These are phyloP conservation scores for Hypocreales sp. DNA, from an alignment of 2,329 filamentous ascomycete species.

Conservation along the genomic window DNA sequence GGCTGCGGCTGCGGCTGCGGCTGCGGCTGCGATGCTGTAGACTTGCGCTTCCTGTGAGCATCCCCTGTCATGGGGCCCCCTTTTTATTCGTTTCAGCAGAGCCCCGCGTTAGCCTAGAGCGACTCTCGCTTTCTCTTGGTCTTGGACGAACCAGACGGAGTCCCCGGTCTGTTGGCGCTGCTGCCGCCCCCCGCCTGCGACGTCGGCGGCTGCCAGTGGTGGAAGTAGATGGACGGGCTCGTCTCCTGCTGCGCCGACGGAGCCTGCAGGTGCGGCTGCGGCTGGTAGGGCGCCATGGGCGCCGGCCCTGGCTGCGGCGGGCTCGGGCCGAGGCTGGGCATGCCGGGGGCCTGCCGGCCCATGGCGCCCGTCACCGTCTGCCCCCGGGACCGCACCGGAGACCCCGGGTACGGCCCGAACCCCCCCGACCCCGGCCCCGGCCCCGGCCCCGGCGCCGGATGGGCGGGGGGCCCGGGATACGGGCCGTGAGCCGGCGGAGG, in stretches of 20 bases:
- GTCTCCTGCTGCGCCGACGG: conserved; percentile 45
- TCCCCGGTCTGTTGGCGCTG: conserved; percentile 50
- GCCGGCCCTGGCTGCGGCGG: conserved; percentile 20
- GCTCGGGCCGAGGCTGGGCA: conserved; percentile 30
- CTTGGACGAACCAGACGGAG: conserved; percentile 59
- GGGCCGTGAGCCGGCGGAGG: conserved; percentile 23
- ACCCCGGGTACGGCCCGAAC: conserved; percentile 30
- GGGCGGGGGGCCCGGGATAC: conserved; percentile 21
- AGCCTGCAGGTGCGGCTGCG: conserved; percentile 31
- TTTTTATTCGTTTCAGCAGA: conserved; percentile 24
- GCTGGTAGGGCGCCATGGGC: conserved; percentile 24
- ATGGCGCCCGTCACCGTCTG: conserved; percentile 28
- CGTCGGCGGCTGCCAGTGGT: conserved; percentile 79
- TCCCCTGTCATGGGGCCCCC: no score
- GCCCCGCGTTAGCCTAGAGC: conserved; percentile 21
- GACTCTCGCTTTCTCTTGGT: conserved; percentile 30
- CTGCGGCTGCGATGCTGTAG: conserved; percentile 27
- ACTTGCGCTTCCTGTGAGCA: conserved; percentile 77
- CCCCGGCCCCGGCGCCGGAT: conserved; percentile 15
- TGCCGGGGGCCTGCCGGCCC: conserved; percentile 21
- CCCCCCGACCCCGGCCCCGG: conserved; percentile 20
- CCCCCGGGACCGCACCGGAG: conserved; percentile 32
- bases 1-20: conserved; percentile 11
- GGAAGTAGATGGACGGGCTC: conserved; percentile 72
- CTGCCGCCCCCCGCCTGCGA: conserved; percentile 39